Base-by-base conservation (phyloP, 2,329 filamentous ascomycete genomes). In the Dryadomyces sulphureus region DNA sequence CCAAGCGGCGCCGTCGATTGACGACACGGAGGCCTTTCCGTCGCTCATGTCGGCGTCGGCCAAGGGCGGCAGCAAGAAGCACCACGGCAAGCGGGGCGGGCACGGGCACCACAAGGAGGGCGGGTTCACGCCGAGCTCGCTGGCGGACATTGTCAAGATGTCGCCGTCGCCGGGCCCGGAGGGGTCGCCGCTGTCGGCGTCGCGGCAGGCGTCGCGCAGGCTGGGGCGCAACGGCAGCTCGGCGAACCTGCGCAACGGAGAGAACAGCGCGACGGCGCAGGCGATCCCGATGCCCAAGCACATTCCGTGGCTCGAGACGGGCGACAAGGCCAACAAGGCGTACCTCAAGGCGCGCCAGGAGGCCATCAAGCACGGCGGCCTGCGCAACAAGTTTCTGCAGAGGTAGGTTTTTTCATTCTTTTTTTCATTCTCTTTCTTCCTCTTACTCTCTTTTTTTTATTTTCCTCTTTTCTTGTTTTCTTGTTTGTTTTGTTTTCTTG, bases 101-200 rank as follows among this genome's bases (percentile, higher is more conserved):
- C 86, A 94, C 59, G 81, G 81, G 11, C 81, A 81, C 56, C 74
- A 75, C 55, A 86, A 83, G 56, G 81, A 87, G 3, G 41, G 21
- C 24, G 43, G 35, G 2, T 70, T 73, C 24, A 62, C 68, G 0
- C 80, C 87, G 2, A 87, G 79, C 56, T 94, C 87, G 19, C 68
- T 98, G 44, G 90, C 90, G 32, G 92, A 96, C 62, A 83, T 96
- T 48, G 88, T 96, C 48, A 92, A 90, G 60, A 93, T 94, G 84
- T 85, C 87, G 5, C 88, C 90, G 1, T 88, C 87, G 7, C 87
- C 88, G n/a, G 72, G 70, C 1, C 79, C 83, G 4, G 53, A 53
- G 11, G 66, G 66, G 21, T n/a, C 66, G 21, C 11, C 45, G 24
- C 20, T 45, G 12, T 14, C 43, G 16, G 71, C 72, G 39, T 73